Conservation (phyloP, 768 basidiomycete species). For the Tylopilus felleus region DNA sequence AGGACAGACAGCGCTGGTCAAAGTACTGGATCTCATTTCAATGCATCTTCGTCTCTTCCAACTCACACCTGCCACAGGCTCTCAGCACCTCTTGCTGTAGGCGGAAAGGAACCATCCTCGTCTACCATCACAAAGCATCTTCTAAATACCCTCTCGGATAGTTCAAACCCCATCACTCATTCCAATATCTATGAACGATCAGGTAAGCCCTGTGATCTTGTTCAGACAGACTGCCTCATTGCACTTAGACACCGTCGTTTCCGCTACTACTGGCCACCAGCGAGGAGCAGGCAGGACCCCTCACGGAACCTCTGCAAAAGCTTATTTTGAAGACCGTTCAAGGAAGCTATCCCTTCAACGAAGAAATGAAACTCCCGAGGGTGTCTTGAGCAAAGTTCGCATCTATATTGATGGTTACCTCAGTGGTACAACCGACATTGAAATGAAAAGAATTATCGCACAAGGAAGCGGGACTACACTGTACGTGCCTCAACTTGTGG, state of each 20-base stretch:
- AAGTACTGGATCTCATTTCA: conserved; percentile 3
- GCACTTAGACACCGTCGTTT: conserved; percentile 53
- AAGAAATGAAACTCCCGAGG: conserved; percentile 10
- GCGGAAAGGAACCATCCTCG: conserved; percentile 36
- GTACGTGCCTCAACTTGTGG: conserved; percentile 39
- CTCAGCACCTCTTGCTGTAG: conserved; percentile 29
- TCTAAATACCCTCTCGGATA: conserved; percentile 51
- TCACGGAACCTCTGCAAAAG: conserved; percentile 26
- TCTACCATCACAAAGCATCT: conserved; percentile 56
- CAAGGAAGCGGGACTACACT: conserved; percentile 62
- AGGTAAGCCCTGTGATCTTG: conserved; percentile 38
- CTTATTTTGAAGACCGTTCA: conserved; percentile 43
- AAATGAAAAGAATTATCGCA: conserved; percentile 68
- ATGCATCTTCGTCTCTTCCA: not conserved
- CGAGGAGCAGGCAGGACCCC: conserved; percentile 43
- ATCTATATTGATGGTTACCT: conserved; percentile 74
- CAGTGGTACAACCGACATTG: conserved; percentile 69
- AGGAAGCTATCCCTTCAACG: conserved; percentile 42
- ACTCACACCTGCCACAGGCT: conserved; percentile 19
- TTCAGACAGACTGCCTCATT: not conserved
- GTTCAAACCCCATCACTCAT: conserved; percentile 63
- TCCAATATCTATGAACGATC: conserved; percentile 60
- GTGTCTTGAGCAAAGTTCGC: conserved; percentile 42
- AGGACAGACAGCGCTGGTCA: conserved; percentile 18
- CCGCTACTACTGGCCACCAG: conserved; percentile 69